Conservation (phyloP, 148 eudicot species). For the Polygonum maritimum region DNA sequence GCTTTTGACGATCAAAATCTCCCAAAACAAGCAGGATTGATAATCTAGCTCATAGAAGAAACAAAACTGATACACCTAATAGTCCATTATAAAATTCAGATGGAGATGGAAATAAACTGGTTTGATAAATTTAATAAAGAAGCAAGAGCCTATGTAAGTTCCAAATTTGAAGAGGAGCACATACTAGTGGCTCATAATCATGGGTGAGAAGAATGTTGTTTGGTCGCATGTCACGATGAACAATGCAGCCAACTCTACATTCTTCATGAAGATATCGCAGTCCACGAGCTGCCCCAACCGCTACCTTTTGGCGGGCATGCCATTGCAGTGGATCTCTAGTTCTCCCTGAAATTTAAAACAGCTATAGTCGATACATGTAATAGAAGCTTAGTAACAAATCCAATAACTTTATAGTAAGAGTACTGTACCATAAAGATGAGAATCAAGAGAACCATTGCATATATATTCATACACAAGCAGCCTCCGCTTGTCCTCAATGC, state of each 20-base stretch:
- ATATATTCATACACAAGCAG: slow-evolving; percentile 54
- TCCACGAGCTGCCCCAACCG: slow-evolving; percentile 70
- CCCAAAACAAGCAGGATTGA: not conserved
- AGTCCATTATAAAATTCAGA: not conserved
- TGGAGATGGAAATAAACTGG: not conserved
- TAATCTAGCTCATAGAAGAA: not conserved
- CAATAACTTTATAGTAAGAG: not conserved
- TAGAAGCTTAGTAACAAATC: not conserved
- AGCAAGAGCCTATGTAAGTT: not conserved
- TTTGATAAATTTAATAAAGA: not conserved
- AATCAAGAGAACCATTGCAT: slow-evolving; percentile 49
- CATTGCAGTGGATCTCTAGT: slow-evolving; percentile 42
- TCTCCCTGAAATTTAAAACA: slow-evolving; percentile 31
- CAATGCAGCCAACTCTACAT: slow-evolving; percentile 75
- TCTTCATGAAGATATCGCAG: slow-evolving; percentile 68
- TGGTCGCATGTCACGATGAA: slow-evolving; percentile 78
- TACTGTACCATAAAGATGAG: slow-evolving; percentile 43
- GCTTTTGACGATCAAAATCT: not conserved
- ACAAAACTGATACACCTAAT: not conserved
- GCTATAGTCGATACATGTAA: slow-evolving; percentile 6
- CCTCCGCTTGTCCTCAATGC: slow-evolving; percentile 52
- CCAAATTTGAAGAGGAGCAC: not conserved
- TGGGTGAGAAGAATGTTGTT: slow-evolving; percentile 70
- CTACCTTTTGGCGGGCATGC: slow-evolving; percentile 59
- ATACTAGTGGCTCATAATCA: slow-evolving; percentile 68